These are phyloP conservation scores for Umbilicus rupestris DNA, from an alignment of 164 flowering plant genomes.

Conservation along the genomic window DNA sequence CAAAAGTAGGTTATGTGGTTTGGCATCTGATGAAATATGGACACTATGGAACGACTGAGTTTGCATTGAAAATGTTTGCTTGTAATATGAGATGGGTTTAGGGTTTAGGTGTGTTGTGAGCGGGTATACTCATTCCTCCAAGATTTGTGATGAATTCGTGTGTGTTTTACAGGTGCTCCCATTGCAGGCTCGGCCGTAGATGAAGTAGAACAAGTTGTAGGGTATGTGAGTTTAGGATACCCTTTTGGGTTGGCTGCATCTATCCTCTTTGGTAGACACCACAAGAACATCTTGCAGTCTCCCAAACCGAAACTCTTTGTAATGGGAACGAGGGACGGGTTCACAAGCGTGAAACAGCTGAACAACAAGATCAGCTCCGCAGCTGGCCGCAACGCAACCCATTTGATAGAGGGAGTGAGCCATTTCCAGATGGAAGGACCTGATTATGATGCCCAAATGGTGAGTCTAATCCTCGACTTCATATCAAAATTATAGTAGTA, in stretches of 20 bases:
- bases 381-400: slow-evolving; percentile 62
- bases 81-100: background rate
- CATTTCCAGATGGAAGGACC: slow-evolving; percentile 97
- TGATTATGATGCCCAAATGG: slow-evolving; percentile 71
- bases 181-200: slow-evolving; percentile 94
- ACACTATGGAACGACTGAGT: no score
- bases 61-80: no score
- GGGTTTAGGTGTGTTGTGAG: background rate
- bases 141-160: background rate
- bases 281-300: slow-evolving; percentile 61
- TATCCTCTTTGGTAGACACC: slow-evolving; percentile 87
- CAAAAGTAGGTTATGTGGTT: no score
- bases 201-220: slow-evolving; percentile 60
- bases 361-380: slow-evolving; percentile 68
- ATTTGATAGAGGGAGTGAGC: slow-evolving; percentile 70
- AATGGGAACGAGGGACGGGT: slow-evolving; percentile 91
- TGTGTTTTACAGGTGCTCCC: slow-evolving; percentile 68
- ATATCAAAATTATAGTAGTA: slow-evolving; percentile 35
- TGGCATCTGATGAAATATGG: no score
- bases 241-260: slow-evolving; percentile 83
- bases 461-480: slow-evolving; percentile 46
- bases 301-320: slow-evolving; percentile 80
- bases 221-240: slow-evolving; percentile 82
- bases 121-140: no score
- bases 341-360: slow-evolving; percentile 81